Evolutionary conservation across 768 basidiomycete species (phyloP).

Genomic region (Leccinum rimulosum): DNA sequence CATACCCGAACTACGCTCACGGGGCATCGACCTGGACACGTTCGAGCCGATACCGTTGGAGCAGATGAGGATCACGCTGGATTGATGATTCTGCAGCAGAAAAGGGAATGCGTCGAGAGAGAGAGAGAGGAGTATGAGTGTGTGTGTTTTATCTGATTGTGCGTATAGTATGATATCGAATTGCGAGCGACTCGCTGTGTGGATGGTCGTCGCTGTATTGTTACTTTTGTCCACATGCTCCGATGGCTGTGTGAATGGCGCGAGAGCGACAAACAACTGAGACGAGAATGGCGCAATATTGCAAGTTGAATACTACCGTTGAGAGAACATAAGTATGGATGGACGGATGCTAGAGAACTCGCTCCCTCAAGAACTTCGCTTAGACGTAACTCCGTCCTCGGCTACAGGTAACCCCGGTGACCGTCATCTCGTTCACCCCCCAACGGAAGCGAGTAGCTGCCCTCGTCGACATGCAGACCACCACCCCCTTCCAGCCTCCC

Average conservation of each 20-base stretch:
- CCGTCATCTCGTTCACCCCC: conserved; percentile 13
- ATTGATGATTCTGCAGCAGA: conserved; percentile 50
- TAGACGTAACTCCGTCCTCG: neutral
- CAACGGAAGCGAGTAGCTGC: neutral
- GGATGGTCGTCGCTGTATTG: conserved; percentile 32
- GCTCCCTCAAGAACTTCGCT: neutral
- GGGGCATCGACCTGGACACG: conserved; percentile 82
- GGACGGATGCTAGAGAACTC: neutral
- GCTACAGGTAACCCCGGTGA: conserved; percentile 25
- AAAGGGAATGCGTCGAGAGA: conserved; percentile 22
- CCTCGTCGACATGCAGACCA: neutral
- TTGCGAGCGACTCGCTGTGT: conserved; percentile 25
- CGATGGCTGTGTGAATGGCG: conserved; percentile 24
- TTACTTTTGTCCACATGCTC: conserved; percentile 3
- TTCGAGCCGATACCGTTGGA: conserved; percentile 98
- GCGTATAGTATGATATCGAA: conserved; percentile 38
- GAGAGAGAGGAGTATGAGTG: neutral
- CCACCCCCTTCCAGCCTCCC: conserved; percentile 17
- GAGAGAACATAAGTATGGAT: too few relatives aligned
- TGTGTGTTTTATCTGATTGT: conserved; percentile 31
- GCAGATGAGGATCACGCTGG: conserved; percentile 90
- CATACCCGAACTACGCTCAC: conserved; percentile 84
- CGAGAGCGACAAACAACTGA: conserved; percentile 2
- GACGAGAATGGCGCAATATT: conserved; percentile 31
- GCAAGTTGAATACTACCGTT: conserved; percentile 16